Conservation (phyloP, 345 rosid species). For the Eucalyptus globulus region DNA sequence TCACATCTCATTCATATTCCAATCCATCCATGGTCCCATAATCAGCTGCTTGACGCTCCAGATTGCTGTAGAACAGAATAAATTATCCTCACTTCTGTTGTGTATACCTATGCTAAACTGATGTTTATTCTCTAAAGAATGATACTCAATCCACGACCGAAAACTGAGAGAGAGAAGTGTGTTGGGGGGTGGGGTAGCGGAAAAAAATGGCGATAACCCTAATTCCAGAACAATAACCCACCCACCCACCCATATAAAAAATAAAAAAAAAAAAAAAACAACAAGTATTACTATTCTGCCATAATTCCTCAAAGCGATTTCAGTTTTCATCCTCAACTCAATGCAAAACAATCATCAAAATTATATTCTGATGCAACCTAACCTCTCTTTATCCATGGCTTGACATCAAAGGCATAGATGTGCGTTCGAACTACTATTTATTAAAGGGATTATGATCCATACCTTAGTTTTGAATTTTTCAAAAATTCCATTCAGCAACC, state of each 20-base stretch:
- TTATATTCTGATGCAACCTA: background rate
- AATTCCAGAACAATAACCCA: background rate
- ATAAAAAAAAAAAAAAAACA: background rate
- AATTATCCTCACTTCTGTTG: background rate
- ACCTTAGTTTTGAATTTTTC: conserved; percentile 20
- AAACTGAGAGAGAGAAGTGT: background rate
- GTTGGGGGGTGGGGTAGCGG: no score
- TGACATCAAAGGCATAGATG: background rate
- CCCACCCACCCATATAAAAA: background rate
- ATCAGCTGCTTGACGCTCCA: background rate
- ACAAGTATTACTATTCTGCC: background rate
- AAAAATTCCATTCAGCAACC: conserved; percentile 50
- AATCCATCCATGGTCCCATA: background rate
- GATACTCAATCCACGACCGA: background rate
- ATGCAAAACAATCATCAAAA: background rate
- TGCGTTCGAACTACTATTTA: background rate
- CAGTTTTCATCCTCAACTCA: background rate
- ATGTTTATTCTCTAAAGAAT: background rate
- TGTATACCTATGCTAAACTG: background rate
- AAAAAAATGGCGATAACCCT: background rate
- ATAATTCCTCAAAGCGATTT: background rate
- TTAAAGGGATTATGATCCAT: background rate
- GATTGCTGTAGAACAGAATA: background rate
- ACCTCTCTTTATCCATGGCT: background rate
- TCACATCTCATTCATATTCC: background rate